Conservation (phyloP, 2,329 filamentous ascomycete genomes). For the Beauveria rudraprayagi region DNA sequence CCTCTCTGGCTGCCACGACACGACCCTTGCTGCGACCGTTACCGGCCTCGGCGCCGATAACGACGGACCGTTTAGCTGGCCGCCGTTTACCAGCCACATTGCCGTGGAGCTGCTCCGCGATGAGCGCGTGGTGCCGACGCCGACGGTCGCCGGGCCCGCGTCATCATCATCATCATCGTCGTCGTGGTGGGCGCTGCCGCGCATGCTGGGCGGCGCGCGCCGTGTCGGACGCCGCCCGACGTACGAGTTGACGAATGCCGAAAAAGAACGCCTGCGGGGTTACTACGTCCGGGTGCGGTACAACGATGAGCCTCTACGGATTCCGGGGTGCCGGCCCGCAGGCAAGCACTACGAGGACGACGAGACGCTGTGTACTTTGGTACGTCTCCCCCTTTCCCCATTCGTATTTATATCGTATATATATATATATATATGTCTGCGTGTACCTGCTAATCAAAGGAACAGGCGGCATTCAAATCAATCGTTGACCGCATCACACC, state of each 20-base stretch:
- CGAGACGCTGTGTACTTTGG: slow-evolving; percentile 82
- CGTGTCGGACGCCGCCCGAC: slow-evolving; percentile 53
- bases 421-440: too few species aligned
- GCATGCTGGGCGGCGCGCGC: slow-evolving; percentile 19
- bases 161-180: slow-evolving; percentile 16
- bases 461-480: slow-evolving; percentile 76
- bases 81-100: slow-evolving; percentile 86
- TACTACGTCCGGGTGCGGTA: slow-evolving; percentile 89
- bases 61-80: slow-evolving; percentile 51
- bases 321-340: slow-evolving; percentile 69
- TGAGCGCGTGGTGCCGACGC: slow-evolving; percentile 15
- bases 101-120: slow-evolving; percentile 82
- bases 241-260: slow-evolving; percentile 44
- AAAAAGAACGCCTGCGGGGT: slow-evolving; percentile 55
- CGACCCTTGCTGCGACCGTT: slow-evolving; percentile 75
- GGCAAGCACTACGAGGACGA: slow-evolving; percentile 84
- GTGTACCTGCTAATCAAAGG: background rate
- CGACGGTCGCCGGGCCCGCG: slow-evolving; percentile 15
- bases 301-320: slow-evolving; percentile 73
- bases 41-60: slow-evolving; percentile 73
- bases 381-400: slow-evolving; percentile 29
- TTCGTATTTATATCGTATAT: too few species aligned
- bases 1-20: slow-evolving; percentile 85
- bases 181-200: slow-evolving; percentile 17
- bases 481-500: slow-evolving; percentile 90